Base-by-base conservation (phyloP, 2,329 filamentous ascomycete species). In the Curvularia lunata region DNA sequence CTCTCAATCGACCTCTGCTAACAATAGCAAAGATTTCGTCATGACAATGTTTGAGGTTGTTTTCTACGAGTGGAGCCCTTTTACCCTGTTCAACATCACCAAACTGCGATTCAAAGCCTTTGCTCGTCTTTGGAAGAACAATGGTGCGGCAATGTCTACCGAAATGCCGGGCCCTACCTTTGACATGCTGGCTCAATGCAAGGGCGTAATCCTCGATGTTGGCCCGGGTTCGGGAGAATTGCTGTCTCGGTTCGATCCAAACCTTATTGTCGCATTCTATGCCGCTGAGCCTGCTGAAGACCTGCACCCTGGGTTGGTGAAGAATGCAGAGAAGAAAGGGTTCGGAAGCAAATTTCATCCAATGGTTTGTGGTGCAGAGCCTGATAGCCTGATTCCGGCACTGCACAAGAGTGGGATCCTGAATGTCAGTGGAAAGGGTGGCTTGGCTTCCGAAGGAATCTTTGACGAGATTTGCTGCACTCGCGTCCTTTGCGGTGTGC, bases 401-500 rank as follows among this genome's bases (percentile, higher is more conserved):
- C 72, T 83, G 48, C 68, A 72, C 47, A 78, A 78, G 62, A 74
- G 75, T n/a, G 81, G 78, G 0, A 63, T 83, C 4, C 53, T 81
- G 4, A 52, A 70, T 6, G 42, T 64, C 0, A 58, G 63, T 30
- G 69, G 66, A 12, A 65, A 66, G 1, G 51, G 64, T 2, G 69
- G 66, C 2, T 54, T 62, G 18, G 68, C 66, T 8, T 68, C 61
- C 6, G 69, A 69, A 2, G 80, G 79, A 0, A 63, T 84, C 0
- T 84, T 86, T 45, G 84, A 87, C 64, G 82, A 82, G 12, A 83
- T 86, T 46, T 73, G 84, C 48, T 83, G 82, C 56, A 73, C 84
- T 9, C 77, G 84, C 0, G 84, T 86, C 1, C 71, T 86, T 2
- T 87, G 85, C 61, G 82, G 82, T 3, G 81, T 86, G 8, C 82